Percentiles rank a stretch among this genome's conserved stretches.
These are phyloP conservation scores for Scheffersomyces titani DNA, from an alignment of 1,139 yeast genomes.

Conservation along the genomic window DNA sequence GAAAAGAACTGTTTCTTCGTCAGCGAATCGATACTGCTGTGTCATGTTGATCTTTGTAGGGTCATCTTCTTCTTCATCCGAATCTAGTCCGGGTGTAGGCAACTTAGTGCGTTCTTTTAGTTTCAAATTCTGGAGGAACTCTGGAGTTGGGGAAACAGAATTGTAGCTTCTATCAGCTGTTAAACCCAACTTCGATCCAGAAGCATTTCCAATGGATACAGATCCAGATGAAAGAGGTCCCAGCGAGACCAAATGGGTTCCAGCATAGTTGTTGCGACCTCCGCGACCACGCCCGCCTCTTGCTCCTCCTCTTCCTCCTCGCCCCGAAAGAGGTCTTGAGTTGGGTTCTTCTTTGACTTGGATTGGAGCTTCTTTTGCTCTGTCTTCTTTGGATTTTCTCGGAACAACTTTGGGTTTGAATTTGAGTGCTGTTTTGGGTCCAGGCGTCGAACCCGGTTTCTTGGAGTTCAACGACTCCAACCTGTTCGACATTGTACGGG, in stretches of 20 bases:
- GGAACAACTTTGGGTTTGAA: constrained; percentile 85
- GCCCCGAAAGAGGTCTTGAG: constrained; percentile 12
- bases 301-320: constrained; percentile 22
- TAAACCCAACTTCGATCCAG: constrained; percentile 28
- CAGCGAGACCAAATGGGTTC: constrained; percentile 67
- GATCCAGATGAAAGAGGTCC: constrained; percentile 76
- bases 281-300: constrained; percentile 40
- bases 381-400: constrained; percentile 77
- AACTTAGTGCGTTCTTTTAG: constrained; percentile 22
- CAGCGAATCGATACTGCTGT: constrained; percentile 53
- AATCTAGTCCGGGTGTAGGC: constrained; percentile 24
- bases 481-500: constrained; percentile 39
- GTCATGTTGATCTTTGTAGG: constrained; percentile 62
- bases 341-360: constrained; percentile 43
- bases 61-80: constrained; percentile 37
- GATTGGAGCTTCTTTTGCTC: constrained; percentile 71
- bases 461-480: constrained; percentile 45
- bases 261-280: constrained; percentile 51
- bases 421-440: constrained; percentile 54
- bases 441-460: constrained; percentile 19
- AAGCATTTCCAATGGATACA: constrained; percentile 43
- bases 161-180: constrained; percentile 28
- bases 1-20: constrained; percentile 45
- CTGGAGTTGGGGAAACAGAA: constrained; percentile 35
- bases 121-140: constrained; percentile 40